A percentile compares a stretch with the other conserved stretches of the same genome.
These are phyloP conservation scores for Recurvomyces mirabilis DNA, from an alignment of 495 filamentous ascomycete species.

Conservation along the genomic window DNA sequence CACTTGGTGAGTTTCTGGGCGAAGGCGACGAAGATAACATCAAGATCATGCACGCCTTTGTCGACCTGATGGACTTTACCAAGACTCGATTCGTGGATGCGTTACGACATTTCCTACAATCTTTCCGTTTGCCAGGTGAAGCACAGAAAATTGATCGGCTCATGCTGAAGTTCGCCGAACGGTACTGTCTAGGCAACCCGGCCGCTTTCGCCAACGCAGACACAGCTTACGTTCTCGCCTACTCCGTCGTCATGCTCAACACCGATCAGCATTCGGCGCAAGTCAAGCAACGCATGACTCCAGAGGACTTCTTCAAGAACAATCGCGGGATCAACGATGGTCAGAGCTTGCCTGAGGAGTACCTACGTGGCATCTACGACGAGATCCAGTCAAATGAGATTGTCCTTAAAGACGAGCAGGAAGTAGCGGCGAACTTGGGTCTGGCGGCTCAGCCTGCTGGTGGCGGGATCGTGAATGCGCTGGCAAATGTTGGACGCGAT, in stretches of 20 bases:
- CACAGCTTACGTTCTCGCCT: conserved; percentile 89
- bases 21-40: conserved; percentile 88
- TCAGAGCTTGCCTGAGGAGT: conserved; percentile 85
- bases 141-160: conserved; percentile 99
- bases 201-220: conserved; percentile 98
- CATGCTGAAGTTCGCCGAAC: conserved; percentile 97
- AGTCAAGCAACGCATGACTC: conserved; percentile 77
- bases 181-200: conserved; percentile 87
- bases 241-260: conserved; percentile 68
- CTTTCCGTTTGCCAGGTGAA: conserved; percentile 89
- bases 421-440: conserved; percentile 66
- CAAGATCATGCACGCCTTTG: conserved; percentile 96
- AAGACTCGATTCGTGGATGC: conserved; percentile 89
- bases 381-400: conserved; percentile 90
- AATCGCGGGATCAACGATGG: conserved; percentile 98
- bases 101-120: conserved; percentile 80
- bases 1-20: conserved; percentile 89
- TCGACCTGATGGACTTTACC: conserved; percentile 90
- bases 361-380: conserved; percentile 77
- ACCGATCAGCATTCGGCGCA: conserved; percentile 84
- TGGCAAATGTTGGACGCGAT: conserved; percentile 86
- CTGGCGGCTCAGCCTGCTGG: conserved; percentile 36
- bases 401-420: conserved; percentile 82
- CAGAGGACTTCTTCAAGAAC: conserved; percentile 96
- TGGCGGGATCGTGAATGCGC: conserved; percentile 64